Evolutionary conservation across 441 rosid genomes (phyloP), one percentile per base, ranked within the genome.

Genomic region (Euphorbia celastroides): DNA sequence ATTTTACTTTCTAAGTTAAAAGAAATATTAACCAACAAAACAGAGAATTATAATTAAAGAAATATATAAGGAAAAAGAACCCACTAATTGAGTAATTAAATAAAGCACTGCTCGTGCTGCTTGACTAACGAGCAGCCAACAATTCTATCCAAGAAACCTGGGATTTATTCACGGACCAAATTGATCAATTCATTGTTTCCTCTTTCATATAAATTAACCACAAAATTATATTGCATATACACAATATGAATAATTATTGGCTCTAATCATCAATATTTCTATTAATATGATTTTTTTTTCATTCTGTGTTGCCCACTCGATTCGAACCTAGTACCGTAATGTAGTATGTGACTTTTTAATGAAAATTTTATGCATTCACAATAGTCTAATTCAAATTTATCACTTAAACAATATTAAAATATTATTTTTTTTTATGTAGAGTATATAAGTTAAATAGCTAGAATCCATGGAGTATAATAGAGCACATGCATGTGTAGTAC

Each of bases 101-200:
- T 23, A 23, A 13, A 1, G 50, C 7, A 32, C 14, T 56, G 2
- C 32, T 59, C 30, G 54, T 51, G 61, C 2, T 38, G 36, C 25
- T 50, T 38, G 38, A 52, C 26, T 36, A 70, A 48, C n/a, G 58
- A 70, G 38, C 56, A 31, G 69, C 69, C 72, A 48, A 32, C 36
- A 57, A 32, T 66, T 70, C 20, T 25, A 66, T 66, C 75, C 78
- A 26, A 62, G 65, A 67, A 66, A 62, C 38, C 65, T 62, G 78
- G 78, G 74, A 70, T 75, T 62, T 67, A 54, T 51, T 19, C 12
- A 16, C 22, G 17, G 5, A 48, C 4, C 25, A 55, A 23, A 38
- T 28, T 56, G 16, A 26, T 23, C 12, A 10, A 9, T 23, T 23
- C 16, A 25, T 0, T 12, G 9, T 54, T 55, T 55, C 23, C 7